Percentiles rank a stretch among this genome's conserved stretches.
Conservation (phyloP, 2,329 filamentous ascomycete species). For the Ophiostoma himal-ulmi region DNA sequence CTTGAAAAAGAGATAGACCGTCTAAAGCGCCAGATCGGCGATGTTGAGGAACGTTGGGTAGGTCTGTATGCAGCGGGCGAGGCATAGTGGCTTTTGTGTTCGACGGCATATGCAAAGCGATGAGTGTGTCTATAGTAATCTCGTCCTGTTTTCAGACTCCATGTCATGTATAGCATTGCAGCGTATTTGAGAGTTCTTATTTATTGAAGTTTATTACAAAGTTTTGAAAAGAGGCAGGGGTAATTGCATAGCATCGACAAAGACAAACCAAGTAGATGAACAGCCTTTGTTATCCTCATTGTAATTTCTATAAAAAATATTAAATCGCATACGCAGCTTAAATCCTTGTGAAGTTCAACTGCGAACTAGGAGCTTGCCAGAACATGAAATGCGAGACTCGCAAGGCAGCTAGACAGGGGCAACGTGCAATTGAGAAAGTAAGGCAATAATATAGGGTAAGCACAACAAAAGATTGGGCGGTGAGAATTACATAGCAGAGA, state of each 20-base stretch:
- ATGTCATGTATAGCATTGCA: background rate
- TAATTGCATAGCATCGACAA: background rate
- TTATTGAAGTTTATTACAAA: background rate
- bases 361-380: too few species aligned
- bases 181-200: background rate
- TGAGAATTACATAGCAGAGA: background rate
- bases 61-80: slow-evolving; percentile 40
- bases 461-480: background rate
- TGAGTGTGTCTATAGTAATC: background rate
- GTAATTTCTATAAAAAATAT: background rate
- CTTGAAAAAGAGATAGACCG: slow-evolving; percentile 69
- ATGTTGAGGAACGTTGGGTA: slow-evolving; percentile 57
- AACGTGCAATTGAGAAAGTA: background rate
- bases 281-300: background rate
- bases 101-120: background rate
- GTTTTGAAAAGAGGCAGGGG: background rate
- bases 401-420: background rate
- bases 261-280: background rate
- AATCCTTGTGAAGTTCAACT: too few species aligned
- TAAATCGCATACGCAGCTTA: background rate
- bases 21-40: slow-evolving; percentile 58
- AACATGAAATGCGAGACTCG: background rate
- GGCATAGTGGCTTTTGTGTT: slow-evolving; percentile 14
- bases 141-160: background rate
- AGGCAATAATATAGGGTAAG: background rate